phyloP scores from a whole-genome alignment of 2,329 filamentous ascomycete species.

The Mollisiaceae sp. region DNA sequence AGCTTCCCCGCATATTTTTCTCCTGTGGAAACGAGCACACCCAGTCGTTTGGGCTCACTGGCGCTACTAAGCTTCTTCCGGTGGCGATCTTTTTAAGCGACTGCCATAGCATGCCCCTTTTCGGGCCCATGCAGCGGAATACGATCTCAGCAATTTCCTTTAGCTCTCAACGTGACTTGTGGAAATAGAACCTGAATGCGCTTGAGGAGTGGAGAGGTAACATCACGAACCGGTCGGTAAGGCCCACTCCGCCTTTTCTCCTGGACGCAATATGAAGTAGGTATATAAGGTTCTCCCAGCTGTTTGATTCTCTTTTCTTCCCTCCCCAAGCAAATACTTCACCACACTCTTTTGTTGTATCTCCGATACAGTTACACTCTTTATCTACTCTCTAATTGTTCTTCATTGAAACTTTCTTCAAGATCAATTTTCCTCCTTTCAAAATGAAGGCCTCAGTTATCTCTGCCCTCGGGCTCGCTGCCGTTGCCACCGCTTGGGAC shows the following conservation, averaged over 20 bases:
- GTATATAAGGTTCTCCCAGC: slow-evolving; percentile 24
- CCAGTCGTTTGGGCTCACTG: slow-evolving; percentile 14
- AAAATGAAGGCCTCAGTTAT: slow-evolving; percentile 32
- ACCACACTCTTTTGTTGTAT: slow-evolving; percentile 30
- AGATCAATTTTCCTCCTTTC: slow-evolving; percentile 20
- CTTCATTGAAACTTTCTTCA: slow-evolving; percentile 11
- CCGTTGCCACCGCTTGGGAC: slow-evolving; percentile 15
- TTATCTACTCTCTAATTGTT: slow-evolving; percentile 18
- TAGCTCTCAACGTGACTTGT: slow-evolving; percentile 8
- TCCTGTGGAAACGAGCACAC: neutral
- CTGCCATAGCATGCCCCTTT: slow-evolving; percentile 11
- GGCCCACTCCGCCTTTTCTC: neutral
- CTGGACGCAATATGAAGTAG: slow-evolving; percentile 22
- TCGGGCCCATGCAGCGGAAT: slow-evolving; percentile 12
- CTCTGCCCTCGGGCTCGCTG: slow-evolving; percentile 23
- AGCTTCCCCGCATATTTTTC: slow-evolving; percentile 15
- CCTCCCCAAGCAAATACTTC: slow-evolving; percentile 25
- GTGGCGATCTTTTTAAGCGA: slow-evolving; percentile 19
- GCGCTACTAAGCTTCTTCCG: slow-evolving; percentile 13
- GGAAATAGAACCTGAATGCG: slow-evolving; percentile 7
- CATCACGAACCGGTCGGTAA: slow-evolving; percentile 3
- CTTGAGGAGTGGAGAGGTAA: slow-evolving; percentile 2
- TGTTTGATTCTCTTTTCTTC: neutral
- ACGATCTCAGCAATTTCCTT: slow-evolving; percentile 25
- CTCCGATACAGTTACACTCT: slow-evolving; percentile 31